Base-by-base conservation (phyloP, 2,329 filamentous ascomycete genomes). In the Hymenoscyphus fructigenus region DNA sequence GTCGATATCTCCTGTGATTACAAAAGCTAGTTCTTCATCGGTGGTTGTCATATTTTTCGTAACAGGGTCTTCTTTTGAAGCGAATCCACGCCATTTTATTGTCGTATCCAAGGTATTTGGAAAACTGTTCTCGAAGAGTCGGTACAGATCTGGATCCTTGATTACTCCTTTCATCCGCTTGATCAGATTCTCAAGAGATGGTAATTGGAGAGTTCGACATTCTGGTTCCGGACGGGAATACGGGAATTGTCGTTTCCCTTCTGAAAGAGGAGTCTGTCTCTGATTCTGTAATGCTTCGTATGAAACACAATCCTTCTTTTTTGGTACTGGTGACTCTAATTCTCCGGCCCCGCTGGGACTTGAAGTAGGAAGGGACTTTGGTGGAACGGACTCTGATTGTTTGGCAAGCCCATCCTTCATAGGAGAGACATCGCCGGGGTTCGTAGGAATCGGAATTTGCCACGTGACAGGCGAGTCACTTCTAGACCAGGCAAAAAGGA, bases 181-280 rank as follows among this genome's bases (percentile, higher is more conserved):
- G 65, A 97, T 91, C 55, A 91, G 84, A 63, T 87, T 80, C 75
- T 97, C 93, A 15, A 96, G 91, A 5, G 88, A 83, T 3, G 88
- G 84, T 4, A 91, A 90, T 67, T 85, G 85, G 79, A 95, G 96
- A 0, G 91, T 96, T 60, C 93, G 89, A 76, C 93, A 97, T 72
- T 86, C 83, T 58, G 84, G 79, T 2, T 84, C 82, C 1, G 94
- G 93, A 17, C 94, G 87, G 78, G 95, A 92, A 76, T 85, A 96
- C 1, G 92, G 90, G 10, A 97, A 86, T 66, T 86, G 81, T 74
- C 94, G 84, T 6, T 86, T 87, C 12, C 94, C 93, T 41, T 67
- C 67, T n/a, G 72, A 74, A 14, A 69, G 64, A 17, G 72, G 72
- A 17, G 62, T 47, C 59, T 72, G 64, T 38, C 63, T 70, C 38